Base-by-base conservation (phyloP, 83 land plant genomes). In the Diphasiastrum complanatum region DNA sequence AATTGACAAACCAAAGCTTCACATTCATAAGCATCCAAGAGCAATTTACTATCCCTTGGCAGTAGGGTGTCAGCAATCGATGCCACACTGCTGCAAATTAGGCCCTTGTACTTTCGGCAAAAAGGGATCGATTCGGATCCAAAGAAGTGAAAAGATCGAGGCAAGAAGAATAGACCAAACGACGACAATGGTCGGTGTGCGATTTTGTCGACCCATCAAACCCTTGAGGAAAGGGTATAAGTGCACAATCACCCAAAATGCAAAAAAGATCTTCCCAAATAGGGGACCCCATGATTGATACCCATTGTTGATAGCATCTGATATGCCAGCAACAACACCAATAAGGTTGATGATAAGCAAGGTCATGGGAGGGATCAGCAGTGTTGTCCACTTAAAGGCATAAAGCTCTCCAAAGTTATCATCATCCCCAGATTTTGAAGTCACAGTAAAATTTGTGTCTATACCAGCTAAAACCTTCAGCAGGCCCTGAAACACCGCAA, bases 401-500 rank as follows among this genome's bases (percentile, higher is more conserved):
- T 55, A 55, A 0, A 55, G 34, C 34, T 55, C 59, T 14, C 59
- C 59, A 55, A 55, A 55, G 59, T 55, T 35, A 1, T 55, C 59
- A 30, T 55, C 59, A 6, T 55, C 59, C 16, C 18, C 30, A 12
- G 59, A 55, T 35, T 55, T 55, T 24, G 59, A 26, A 27, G 59
- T 55, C 16, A 55, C 59, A 24, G 59, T 55, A 35, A 55, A 55
- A 35, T 55, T 55, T 1, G 59, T 55, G 59, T 55, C 59, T n/a
- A n/a, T n/a, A n/a, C n/a, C n/a, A n/a, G n/a, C n/a, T n/a, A n/a
- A n/a, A n/a, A n/a, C n/a, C n/a, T n/a, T n/a, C n/a, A n/a, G n/a
- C 5, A 79, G 73, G 14, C 82, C 82, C 51, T 79, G 82, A 26
- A 79, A 43, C 24, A 79, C 82, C 10, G 82, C 82, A 63, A 79